Evolutionary conservation across 768 basidiomycete genomes (phyloP).

Genomic region (Amanita thiersii): DNA sequence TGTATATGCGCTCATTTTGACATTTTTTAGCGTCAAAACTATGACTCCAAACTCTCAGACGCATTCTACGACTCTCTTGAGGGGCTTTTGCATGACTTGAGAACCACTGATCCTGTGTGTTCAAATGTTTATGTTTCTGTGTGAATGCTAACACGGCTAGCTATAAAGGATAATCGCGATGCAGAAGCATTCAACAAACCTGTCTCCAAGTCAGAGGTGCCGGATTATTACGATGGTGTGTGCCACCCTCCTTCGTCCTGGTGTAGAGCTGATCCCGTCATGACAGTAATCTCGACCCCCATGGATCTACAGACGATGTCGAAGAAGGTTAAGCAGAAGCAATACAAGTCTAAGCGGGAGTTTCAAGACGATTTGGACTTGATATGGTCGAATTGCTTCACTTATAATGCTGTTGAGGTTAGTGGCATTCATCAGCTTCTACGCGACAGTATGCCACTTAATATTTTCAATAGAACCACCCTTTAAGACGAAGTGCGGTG

Average conservation of each 20-base stretch:
- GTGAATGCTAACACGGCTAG: conserved; percentile 19
- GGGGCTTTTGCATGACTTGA: conserved; percentile 78
- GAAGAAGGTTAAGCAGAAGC: conserved; percentile 86
- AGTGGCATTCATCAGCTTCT: conserved; percentile 20
- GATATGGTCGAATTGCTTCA: conserved; percentile 94
- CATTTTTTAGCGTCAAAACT: conserved; percentile 23
- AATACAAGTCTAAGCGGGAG: conserved; percentile 89
- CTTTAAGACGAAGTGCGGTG: conserved; percentile 72
- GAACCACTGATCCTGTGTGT: conserved; percentile 62
- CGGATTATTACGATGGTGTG: conserved; percentile 90
- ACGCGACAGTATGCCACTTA: background rate
- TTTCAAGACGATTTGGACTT: conserved; percentile 93
- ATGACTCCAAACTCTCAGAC: conserved; percentile 70
- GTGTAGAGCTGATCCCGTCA: conserved; percentile 5
- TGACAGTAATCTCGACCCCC: conserved; percentile 79
- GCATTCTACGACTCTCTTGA: conserved; percentile 94
- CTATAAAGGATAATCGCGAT: conserved; percentile 70
- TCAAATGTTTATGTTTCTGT: conserved; percentile 16
- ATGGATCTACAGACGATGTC: conserved; percentile 95
- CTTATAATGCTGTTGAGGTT: conserved; percentile 88
- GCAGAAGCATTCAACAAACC: conserved; percentile 92
- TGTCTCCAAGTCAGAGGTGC: conserved; percentile 82
- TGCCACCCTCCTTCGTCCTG: conserved; percentile 8
- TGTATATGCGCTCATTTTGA: conserved; percentile 11
- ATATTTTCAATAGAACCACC: conserved; percentile 58